Evolutionary conservation across 208 protist genomes (phyloP).

Genomic region (Leishmania mexicana): DNA sequence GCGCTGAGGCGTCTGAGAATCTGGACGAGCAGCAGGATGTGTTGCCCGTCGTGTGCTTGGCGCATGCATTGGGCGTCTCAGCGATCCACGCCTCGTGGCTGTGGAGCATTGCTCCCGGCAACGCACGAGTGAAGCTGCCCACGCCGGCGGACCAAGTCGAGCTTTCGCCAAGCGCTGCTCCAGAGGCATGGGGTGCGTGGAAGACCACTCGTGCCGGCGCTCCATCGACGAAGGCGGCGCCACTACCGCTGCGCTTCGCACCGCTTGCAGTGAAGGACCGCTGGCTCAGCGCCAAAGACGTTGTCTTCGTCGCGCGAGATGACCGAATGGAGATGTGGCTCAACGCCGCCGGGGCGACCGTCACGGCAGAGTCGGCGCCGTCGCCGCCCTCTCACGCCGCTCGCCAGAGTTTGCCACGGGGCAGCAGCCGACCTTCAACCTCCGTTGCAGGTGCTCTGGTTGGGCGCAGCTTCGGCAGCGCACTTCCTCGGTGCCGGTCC

Average conservation of each 20-base stretch:
- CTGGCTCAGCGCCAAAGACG: conserved; percentile 16
- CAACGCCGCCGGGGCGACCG: conserved; percentile 18
- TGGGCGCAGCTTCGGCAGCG: neutral
- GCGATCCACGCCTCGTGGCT: conserved; percentile 48
- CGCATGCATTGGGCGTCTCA: conserved; percentile 57
- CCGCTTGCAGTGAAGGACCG: conserved; percentile 15
- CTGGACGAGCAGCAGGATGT: neutral
- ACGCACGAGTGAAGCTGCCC: conserved; percentile 17
- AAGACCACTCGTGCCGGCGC: neutral
- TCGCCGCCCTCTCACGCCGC: neutral
- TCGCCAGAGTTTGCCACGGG: neutral
- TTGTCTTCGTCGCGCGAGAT: conserved; percentile 25
- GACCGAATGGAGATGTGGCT: conserved; percentile 37
- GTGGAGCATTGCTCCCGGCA: conserved; percentile 26
- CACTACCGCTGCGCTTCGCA: conserved; percentile 15
- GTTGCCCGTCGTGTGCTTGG: conserved; percentile 33
- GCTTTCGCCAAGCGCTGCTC: neutral
- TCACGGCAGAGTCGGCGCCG: conserved; percentile 16
- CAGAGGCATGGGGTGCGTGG: neutral
- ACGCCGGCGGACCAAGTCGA: conserved; percentile 11
- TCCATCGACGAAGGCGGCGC: neutral
- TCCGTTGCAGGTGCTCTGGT: neutral
- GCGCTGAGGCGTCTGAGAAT: neutral
- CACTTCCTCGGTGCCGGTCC: neutral
- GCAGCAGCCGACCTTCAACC: neutral